Conservation (phyloP, 164 flowering plant genomes). For the Sextonia rubra region DNA sequence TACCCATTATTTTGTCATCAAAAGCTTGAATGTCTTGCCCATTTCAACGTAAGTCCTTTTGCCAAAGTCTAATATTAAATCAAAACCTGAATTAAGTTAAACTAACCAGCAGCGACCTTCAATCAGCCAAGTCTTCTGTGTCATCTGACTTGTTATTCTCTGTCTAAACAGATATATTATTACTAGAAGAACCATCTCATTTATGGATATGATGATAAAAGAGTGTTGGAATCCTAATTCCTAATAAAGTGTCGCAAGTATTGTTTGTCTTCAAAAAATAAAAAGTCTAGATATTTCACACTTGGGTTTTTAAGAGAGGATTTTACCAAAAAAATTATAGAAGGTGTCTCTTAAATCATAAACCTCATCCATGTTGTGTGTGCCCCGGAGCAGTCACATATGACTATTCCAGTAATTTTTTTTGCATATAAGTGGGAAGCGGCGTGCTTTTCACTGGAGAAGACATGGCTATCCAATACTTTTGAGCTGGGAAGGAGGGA, state of each 20-base stretch:
- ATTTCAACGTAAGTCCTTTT: background rate
- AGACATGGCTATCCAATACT: too few species aligned
- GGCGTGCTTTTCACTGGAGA: too few species aligned
- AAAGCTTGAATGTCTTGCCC: background rate
- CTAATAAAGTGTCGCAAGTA: background rate
- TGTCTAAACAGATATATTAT: background rate
- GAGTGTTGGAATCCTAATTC: background rate
- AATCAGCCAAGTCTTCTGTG: background rate
- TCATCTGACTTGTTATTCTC: background rate
- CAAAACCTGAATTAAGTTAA: background rate
- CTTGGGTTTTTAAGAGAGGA: too few species aligned
- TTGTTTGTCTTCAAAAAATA: too few species aligned
- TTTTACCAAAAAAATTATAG: too few species aligned
- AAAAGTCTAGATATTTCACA: background rate
- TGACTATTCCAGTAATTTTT: too few species aligned
- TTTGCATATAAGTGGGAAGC: too few species aligned
- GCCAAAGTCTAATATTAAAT: background rate
- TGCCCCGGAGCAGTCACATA: too few species aligned
- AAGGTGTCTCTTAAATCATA: too few species aligned
- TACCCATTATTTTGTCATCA: background rate
- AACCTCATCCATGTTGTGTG: too few species aligned
- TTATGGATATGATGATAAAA: background rate
- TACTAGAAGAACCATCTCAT: background rate
- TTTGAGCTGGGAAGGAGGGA: too few species aligned
- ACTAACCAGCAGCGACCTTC: background rate